These are phyloP conservation scores for Tephrocybe sp. DNA, from an alignment of 768 basidiomycete genomes.

Conservation along the genomic window DNA sequence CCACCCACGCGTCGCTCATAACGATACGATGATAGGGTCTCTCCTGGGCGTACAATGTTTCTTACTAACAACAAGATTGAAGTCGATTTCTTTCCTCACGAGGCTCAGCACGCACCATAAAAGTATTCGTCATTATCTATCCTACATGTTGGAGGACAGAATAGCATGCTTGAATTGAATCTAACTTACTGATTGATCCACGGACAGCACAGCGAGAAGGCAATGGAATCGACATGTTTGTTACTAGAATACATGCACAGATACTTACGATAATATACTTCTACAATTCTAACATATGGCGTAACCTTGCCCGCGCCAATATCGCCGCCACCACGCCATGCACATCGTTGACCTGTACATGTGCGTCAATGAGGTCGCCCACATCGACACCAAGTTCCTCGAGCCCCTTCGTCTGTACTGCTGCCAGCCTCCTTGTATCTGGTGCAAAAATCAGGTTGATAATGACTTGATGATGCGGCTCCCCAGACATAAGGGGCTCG, in stretches of 20 bases:
- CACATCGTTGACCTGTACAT: slow-evolving; percentile 65
- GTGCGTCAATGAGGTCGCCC: slow-evolving; percentile 58
- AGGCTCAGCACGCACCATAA: slow-evolving; percentile 34
- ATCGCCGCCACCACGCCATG: slow-evolving; percentile 64
- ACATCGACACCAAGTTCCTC: slow-evolving; percentile 53
- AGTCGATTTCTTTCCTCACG: no score
- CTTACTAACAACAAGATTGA: slow-evolving; percentile 34
- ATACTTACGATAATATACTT: no score
- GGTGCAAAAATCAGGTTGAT: slow-evolving; percentile 69
- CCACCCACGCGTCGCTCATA: slow-evolving; percentile 55
- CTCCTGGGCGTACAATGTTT: slow-evolving; percentile 53
- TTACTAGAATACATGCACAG: no score
- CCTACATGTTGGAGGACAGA: background rate
- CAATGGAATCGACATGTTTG: background rate
- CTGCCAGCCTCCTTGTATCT: slow-evolving; percentile 63
- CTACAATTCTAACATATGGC: background rate
- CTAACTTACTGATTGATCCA: slow-evolving; percentile 50
- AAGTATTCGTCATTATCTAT: slow-evolving; percentile 61
- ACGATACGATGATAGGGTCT: slow-evolving; percentile 54
- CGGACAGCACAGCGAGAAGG: slow-evolving; percentile 27
- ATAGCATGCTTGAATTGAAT: background rate
- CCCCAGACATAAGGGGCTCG: slow-evolving; percentile 20
- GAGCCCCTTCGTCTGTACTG: slow-evolving; percentile 54
- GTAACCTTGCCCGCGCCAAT: slow-evolving; percentile 43
- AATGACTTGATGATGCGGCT: slow-evolving; percentile 36